Conservation (phyloP, 176 grass and related monocot genomes). For the Zoysia pacifica region DNA sequence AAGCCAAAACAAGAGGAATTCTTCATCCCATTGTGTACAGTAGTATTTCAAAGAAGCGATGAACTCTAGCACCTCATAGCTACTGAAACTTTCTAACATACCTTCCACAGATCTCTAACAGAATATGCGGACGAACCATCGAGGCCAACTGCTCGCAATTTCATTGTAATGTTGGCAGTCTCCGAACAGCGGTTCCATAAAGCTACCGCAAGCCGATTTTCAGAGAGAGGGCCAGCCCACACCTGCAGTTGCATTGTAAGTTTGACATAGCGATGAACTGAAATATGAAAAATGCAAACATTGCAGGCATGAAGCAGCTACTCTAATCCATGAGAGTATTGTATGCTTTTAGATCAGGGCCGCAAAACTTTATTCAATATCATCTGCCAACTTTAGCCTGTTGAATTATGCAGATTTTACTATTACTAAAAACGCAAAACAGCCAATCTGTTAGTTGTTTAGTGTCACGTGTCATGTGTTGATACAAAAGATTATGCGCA, state of each 20-base stretch:
- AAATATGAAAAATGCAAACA: not conserved
- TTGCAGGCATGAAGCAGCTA: not conserved
- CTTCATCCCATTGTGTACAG: not conserved
- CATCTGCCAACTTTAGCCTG: not conserved
- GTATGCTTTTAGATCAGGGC: not conserved
- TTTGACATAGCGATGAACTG: not conserved
- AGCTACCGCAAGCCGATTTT: constrained; percentile 56
- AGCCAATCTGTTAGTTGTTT: not conserved
- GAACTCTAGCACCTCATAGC: not conserved
- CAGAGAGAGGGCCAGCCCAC: constrained; percentile 85
- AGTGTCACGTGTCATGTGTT: not conserved
- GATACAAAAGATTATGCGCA: not conserved
- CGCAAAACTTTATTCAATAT: not conserved
- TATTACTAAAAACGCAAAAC: not conserved
- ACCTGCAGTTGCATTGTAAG: constrained; percentile 52
- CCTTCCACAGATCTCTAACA: constrained; percentile 85
- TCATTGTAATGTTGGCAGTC: constrained; percentile 55
- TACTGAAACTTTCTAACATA: constrained; percentile 21
- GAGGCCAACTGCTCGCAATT: constrained; percentile 62
- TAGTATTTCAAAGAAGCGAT: not conserved
- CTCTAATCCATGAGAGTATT: not conserved
- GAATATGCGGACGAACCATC: constrained; percentile 55
- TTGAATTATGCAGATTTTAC: not conserved
- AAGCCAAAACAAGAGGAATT: not conserved
- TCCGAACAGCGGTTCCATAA: constrained; percentile 88